Percentiles rank a stretch among this genome's conserved stretches.
Conservation (phyloP, 2,329 filamentous ascomycete genomes). For the Microdochium paspali region DNA sequence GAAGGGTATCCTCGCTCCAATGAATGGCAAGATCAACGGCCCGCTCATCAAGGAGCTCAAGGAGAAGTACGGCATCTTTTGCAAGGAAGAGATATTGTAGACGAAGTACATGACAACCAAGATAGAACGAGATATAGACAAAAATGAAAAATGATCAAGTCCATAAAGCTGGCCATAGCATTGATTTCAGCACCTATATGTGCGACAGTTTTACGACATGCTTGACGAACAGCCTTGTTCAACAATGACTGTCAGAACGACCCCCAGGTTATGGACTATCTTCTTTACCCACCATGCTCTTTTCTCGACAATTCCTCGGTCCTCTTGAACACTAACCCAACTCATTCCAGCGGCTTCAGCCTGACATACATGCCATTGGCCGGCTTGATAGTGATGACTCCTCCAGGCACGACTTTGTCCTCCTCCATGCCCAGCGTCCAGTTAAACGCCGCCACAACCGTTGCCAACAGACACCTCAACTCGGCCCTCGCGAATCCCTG, state of each 20-base stretch:
- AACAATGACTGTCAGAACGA: no score
- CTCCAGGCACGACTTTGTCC: conserved; percentile 47
- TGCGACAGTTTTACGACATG: no score
- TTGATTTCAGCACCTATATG: no score
- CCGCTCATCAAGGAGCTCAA: conserved; percentile 51
- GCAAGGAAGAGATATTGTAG: conserved; percentile 9
- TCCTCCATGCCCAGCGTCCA: conserved; percentile 48
- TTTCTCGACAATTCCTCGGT: no score
- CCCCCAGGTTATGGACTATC: no score
- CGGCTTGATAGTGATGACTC: conserved; percentile 57
- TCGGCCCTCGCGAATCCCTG: conserved; percentile 64
- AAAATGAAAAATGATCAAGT: no score
- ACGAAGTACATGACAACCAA: no score
- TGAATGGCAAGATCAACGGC: conserved; percentile 59
- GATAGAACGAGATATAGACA: no score
- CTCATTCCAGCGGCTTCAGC: conserved; percentile 16
- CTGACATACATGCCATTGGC: conserved; percentile 55
- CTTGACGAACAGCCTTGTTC: no score
- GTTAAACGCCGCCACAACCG: conserved; percentile 55
- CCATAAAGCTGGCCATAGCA: no score
- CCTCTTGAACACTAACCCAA: no score
- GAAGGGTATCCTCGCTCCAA: conserved; percentile 69
- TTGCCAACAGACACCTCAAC: conserved; percentile 63
- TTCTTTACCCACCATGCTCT: no score
- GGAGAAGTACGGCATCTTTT: conserved; percentile 51